Percentiles rank a stretch among this genome's conserved stretches.
phyloP scores from a whole-genome alignment of 345 rosid species.

The Camelina neglecta region DNA sequence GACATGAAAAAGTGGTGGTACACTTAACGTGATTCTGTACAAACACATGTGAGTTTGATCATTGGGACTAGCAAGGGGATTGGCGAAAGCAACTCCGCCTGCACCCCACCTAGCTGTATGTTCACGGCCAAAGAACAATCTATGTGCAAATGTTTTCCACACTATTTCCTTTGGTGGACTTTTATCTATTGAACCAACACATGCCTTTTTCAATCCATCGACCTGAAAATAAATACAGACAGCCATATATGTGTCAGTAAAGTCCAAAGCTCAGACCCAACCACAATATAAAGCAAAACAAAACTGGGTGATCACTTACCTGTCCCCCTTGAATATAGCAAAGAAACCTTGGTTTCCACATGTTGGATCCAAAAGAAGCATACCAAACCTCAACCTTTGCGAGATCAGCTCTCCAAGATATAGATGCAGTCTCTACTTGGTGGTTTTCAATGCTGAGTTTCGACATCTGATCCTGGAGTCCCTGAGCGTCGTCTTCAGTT shows the following conservation, averaged over 20 bases:
- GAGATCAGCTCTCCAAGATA: conserved; percentile 68
- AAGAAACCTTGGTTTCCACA: conserved; percentile 81
- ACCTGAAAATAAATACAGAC: conserved; percentile 49
- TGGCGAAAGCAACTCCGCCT: conserved; percentile 89
- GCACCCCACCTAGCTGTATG: conserved; percentile 68
- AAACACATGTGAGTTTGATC: conserved; percentile 63
- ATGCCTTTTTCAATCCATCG: conserved; percentile 69
- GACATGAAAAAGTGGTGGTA: conserved; percentile 19
- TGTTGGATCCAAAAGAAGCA: conserved; percentile 83
- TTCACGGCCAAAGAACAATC: conserved; percentile 85
- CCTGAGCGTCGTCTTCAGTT: conserved; percentile 55
- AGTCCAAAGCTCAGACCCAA: conserved; percentile 8
- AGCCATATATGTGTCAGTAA: not conserved
- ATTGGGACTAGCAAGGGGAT: conserved; percentile 55
- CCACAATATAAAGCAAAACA: not conserved
- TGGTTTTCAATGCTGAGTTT: conserved; percentile 58
- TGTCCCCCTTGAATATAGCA: conserved; percentile 90
- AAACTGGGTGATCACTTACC: conserved; percentile 47
- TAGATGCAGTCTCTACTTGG: conserved; percentile 35
- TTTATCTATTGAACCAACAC: conserved; percentile 77
- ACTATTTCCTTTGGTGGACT: conserved; percentile 67
- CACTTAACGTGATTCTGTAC: conserved; percentile 78
- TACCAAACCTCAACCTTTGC: conserved; percentile 79
- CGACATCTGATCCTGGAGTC: conserved; percentile 56
- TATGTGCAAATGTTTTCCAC: conserved; percentile 77